These are phyloP conservation scores for Oryza meyeriana DNA, from an alignment of 176 grass and related monocot species.

Conservation along the genomic window DNA sequence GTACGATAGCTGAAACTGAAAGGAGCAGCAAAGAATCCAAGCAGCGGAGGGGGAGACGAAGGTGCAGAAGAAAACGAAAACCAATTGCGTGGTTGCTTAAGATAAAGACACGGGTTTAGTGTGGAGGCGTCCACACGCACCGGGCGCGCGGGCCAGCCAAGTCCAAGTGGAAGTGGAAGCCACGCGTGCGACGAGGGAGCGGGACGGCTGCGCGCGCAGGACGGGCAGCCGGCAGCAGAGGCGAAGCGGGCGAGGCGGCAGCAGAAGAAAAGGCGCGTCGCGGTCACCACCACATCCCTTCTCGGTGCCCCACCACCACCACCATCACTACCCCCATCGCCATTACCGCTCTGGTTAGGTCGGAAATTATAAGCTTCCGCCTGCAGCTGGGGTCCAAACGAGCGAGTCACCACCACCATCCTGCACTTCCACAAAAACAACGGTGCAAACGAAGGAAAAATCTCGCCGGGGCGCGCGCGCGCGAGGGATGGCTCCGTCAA, in stretches of 20 bases:
- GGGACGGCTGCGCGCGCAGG: not conserved
- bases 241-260: not conserved
- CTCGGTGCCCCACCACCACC: conserved; percentile 16
- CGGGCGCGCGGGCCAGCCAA: not conserved
- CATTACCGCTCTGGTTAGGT: conserved; percentile 22
- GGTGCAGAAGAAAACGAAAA: not conserved
- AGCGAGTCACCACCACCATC: conserved; percentile 10
- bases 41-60: not conserved
- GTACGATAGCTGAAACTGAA: not conserved
- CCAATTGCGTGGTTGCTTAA: conserved; percentile 13
- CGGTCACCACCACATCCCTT: not conserved
- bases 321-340: not conserved
- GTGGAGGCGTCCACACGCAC: not conserved
- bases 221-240: not conserved
- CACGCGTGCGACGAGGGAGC: not conserved
- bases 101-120: conserved; percentile 29
- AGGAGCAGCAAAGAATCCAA: not conserved
- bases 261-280: not conserved
- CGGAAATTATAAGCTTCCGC: conserved; percentile 15
- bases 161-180: not conserved
- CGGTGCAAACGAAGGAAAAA: not conserved
- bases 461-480: not conserved
- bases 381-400: conserved; percentile 12
- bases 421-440: not conserved
- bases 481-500: not conserved